Evolutionary conservation across 345 rosid genomes (phyloP).

Genomic region (Citrus maxima): DNA sequence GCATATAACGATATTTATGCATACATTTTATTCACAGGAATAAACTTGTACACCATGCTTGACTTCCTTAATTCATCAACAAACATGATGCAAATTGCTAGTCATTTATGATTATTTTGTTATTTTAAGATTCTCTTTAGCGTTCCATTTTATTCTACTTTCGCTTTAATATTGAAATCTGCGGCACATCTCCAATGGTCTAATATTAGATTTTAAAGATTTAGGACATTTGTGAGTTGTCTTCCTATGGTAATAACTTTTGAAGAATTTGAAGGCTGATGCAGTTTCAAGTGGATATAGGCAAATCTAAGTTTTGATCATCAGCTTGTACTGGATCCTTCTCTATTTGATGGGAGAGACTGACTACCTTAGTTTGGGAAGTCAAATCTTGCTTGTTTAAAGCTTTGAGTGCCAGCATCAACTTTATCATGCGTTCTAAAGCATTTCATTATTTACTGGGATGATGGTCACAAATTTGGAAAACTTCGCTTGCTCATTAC

Average conservation of each 20-base stretch:
- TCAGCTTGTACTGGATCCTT: neutral
- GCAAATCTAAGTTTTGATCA: neutral
- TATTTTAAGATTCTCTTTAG: neutral
- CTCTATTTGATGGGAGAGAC: neutral
- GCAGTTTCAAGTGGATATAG: neutral
- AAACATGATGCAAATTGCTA: neutral
- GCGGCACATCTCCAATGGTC: neutral
- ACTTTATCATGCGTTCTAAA: neutral
- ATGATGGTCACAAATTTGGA: neutral
- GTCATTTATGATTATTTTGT: neutral
- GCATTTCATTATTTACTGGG: neutral
- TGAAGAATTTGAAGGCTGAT: neutral
- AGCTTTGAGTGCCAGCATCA: neutral
- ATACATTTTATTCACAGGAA: neutral
- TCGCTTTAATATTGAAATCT: neutral
- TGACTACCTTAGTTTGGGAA: neutral
- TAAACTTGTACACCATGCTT: neutral
- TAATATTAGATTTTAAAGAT: neutral
- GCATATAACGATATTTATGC: neutral
- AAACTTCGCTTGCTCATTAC: neutral
- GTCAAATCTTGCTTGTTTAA: neutral
- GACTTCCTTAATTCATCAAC: neutral
- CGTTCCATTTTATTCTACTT: neutral
- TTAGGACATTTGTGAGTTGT: neutral
- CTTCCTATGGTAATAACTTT: neutral